A percentile compares a stretch with the other conserved stretches of the same genome.
Conservation (phyloP, 208 protist species). For the Acanthamoeba lenticulata region DNA sequence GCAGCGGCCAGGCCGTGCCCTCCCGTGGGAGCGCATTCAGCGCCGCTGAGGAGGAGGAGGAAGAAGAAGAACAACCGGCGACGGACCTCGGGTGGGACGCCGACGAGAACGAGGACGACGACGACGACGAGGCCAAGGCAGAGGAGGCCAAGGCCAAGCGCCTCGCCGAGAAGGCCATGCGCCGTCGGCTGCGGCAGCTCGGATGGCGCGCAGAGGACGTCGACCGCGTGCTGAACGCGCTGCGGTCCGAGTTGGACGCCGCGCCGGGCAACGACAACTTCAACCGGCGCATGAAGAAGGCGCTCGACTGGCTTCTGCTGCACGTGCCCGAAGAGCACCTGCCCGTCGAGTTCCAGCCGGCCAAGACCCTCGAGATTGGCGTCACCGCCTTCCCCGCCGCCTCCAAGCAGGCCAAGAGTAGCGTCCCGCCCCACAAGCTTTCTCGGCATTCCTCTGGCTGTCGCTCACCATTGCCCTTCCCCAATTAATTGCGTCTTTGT, state of each 20-base stretch:
- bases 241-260: not conserved
- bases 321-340: conserved; percentile 68
- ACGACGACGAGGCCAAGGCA: not conserved
- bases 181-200: not conserved
- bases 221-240: not conserved
- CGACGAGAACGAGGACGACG: not conserved
- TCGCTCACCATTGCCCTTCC: no score
- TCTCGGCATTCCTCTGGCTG: not conserved
- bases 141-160: conserved; percentile 10
- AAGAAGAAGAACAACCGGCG: not conserved
- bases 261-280: not conserved
- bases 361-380: conserved; percentile 65
- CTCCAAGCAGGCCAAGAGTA: not conserved
- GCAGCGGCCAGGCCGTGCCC: not conserved
- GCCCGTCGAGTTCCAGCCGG: conserved; percentile 57
- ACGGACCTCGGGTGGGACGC: not conserved
- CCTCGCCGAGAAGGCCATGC: not conserved
- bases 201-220: conserved; percentile 48
- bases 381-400: conserved; percentile 36
- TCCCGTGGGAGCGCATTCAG: not conserved
- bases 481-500: not conserved
- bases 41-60: not conserved
- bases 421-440: not conserved
- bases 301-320: conserved; percentile 66
- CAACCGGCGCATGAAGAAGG: not conserved